Percentiles rank a stretch among this genome's conserved stretches.
These are phyloP conservation scores for Ochetophila trinervis DNA, from an alignment of 306 rosid species.

Conservation along the genomic window DNA sequence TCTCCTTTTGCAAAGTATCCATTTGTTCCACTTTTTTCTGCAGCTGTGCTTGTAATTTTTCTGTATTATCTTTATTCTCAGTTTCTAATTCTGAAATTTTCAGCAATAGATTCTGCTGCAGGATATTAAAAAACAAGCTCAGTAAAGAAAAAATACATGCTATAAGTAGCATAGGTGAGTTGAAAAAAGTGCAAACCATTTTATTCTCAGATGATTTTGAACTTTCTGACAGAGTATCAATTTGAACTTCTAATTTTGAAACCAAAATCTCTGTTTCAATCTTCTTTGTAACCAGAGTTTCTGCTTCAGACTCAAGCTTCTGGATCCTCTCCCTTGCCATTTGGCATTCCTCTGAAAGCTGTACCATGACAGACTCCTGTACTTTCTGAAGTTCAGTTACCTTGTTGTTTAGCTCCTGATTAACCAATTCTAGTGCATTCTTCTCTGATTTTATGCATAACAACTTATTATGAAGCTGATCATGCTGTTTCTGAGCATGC, in stretches of 20 bases:
- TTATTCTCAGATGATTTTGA: slow-evolving; percentile 61
- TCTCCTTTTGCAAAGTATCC: slow-evolving; percentile 49
- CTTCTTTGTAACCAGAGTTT: slow-evolving; percentile 60
- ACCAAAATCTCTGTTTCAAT: slow-evolving; percentile 55
- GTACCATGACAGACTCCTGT: slow-evolving; percentile 49
- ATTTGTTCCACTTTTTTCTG: slow-evolving; percentile 62
- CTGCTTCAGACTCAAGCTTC: slow-evolving; percentile 63
- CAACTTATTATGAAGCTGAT: slow-evolving; percentile 52
- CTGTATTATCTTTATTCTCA: slow-evolving; percentile 55
- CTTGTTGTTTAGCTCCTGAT: slow-evolving; percentile 48
- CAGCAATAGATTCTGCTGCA: slow-evolving; percentile 70
- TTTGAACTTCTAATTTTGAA: slow-evolving; percentile 62
- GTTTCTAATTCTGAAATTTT: slow-evolving; percentile 61
- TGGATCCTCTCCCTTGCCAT: slow-evolving; percentile 59
- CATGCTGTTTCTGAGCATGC: slow-evolving; percentile 54
- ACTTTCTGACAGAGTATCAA: slow-evolving; percentile 46
- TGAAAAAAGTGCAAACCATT: slow-evolving; percentile 49
- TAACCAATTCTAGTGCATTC: slow-evolving; percentile 41
- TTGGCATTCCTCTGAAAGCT: slow-evolving; percentile 46
- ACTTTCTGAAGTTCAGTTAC: slow-evolving; percentile 55
- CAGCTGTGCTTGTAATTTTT: slow-evolving; percentile 58
- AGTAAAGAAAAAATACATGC: slow-evolving; percentile 21
- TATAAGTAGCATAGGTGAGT: slow-evolving; percentile 17
- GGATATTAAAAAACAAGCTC: slow-evolving; percentile 26
- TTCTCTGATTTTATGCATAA: slow-evolving; percentile 50